Evolutionary conservation across 306 rosid genomes (phyloP).

Genomic region (Quercus alba): DNA sequence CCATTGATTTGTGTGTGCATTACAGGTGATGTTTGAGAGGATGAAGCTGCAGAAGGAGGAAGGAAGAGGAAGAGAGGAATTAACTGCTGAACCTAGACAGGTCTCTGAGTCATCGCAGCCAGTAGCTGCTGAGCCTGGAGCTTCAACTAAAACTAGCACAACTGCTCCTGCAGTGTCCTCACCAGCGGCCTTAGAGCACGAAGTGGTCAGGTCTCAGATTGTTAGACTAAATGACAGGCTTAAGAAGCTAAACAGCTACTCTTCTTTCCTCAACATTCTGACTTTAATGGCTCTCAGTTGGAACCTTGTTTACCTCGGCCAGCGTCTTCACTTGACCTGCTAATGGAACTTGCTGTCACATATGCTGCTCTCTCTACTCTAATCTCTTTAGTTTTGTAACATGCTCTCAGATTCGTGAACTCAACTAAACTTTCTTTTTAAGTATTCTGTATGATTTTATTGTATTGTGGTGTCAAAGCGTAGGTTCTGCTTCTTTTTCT

Average conservation of each 20-base stretch:
- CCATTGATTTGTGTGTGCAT: not conserved
- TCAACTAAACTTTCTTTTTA: not conserved
- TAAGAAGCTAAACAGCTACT: slow-evolving; percentile 57
- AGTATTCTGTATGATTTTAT: not conserved
- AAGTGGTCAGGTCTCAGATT: slow-evolving; percentile 29
- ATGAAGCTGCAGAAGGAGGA: slow-evolving; percentile 73
- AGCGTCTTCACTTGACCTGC: slow-evolving; percentile 17
- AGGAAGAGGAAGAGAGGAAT: slow-evolving; percentile 56
- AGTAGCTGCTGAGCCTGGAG: slow-evolving; percentile 14
- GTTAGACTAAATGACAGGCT: slow-evolving; percentile 45
- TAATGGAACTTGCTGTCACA: not conserved
- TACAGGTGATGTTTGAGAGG: slow-evolving; percentile 70
- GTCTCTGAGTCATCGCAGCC: not conserved
- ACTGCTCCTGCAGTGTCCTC: not conserved
- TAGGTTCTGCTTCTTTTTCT: too few species aligned
- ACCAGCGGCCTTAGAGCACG: slow-evolving; percentile 4
- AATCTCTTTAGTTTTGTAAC: not conserved
- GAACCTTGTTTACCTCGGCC: slow-evolving; percentile 61
- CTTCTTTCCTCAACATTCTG: slow-evolving; percentile 52
- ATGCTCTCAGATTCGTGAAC: not conserved
- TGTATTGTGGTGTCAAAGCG: too few species aligned
- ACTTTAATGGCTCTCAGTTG: slow-evolving; percentile 66
- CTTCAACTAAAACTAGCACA: not conserved
- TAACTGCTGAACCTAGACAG: not conserved
- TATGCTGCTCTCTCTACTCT: not conserved